Base-by-base conservation (phyloP, 768 basidiomycete species). In the Neoboletus brunneissimus region DNA sequence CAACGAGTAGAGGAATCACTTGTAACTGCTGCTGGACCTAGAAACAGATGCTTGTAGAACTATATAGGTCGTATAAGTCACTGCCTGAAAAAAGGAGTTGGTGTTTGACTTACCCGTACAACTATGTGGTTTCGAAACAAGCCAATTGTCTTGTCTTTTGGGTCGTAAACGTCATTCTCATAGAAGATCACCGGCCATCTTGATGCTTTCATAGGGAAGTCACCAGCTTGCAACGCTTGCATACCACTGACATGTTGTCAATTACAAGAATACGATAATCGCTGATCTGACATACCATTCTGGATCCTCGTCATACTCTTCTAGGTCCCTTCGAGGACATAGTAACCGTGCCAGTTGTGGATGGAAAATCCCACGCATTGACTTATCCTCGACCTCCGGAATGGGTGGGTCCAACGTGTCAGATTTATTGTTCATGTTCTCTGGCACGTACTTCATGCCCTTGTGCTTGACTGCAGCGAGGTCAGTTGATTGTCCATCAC, bases 131-230 rank as follows among this genome's bases (percentile, higher is more conserved):
- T 50, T 11, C 22, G 25, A 3, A 60, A 53, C 10, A 60, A 18
- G 0, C 59, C 48, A 1, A 13, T 29, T 0, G 25, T 41, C 29
- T 25, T 57, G 32, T 57, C 48, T 1, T 6, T 25, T 2, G 25
- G 37, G 3, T 60, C 22, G 2, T 50, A 46, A 0, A 8, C 8
- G 5, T 16, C 43, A 0, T 57, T 23, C 40, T 60, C 31, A 5
- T 60, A 60, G 22, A 60, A 57, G 2, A 23, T 12, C 0, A 13
- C 15, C 4, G 59, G 59, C 27, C 55, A 60, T 18, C 18, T 50
- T 6, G 51, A 53, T 0, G 59, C 13, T 3, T 34, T 31, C 59
- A 53, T 57, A 27, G 18, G 5, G 22, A 59, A 37, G 0, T 31
- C 31, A 4, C 53, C 27, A 2, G 22, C 42, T n/a, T 57, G 53